Conservation (phyloP, 768 basidiomycete genomes). For the Termitomyces sp. region DNA sequence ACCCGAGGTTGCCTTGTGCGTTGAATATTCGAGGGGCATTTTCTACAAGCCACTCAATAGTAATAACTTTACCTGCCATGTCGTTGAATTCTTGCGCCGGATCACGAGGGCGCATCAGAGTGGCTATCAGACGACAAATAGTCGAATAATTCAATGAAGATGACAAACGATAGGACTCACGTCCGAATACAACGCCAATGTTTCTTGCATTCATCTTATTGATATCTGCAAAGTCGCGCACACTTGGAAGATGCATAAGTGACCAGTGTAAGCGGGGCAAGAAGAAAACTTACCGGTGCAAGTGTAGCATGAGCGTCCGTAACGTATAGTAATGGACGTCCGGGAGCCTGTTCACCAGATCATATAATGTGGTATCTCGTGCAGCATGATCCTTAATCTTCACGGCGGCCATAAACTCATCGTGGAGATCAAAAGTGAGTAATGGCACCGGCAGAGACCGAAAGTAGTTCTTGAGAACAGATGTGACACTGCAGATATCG, state of each 20-base stretch:
- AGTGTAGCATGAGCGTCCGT: slow-evolving; percentile 76
- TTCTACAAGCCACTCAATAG: slow-evolving; percentile 93
- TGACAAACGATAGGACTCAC: slow-evolving; percentile 48
- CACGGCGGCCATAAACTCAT: slow-evolving; percentile 78
- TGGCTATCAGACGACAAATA: slow-evolving; percentile 51
- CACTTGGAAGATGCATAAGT: slow-evolving; percentile 31
- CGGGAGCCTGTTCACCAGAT: slow-evolving; percentile 74
- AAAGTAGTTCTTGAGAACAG: slow-evolving; percentile 96
- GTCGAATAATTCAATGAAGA: background rate
- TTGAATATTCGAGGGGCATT: slow-evolving; percentile 62
- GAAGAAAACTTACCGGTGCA: slow-evolving; percentile 61
- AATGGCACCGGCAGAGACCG: slow-evolving; percentile 87
- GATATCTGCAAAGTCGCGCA: slow-evolving; percentile 58
- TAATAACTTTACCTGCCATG: slow-evolving; percentile 94
- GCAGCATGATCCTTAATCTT: slow-evolving; percentile 56
- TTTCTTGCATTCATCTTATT: slow-evolving; percentile 97
- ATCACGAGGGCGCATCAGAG: slow-evolving; percentile 87
- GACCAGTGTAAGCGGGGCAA: background rate
- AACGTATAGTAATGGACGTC: slow-evolving; percentile 86
- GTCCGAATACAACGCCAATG: slow-evolving; percentile 96
- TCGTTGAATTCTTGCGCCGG: slow-evolving; percentile 89
- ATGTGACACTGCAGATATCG: slow-evolving; percentile 95
- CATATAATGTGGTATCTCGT: slow-evolving; percentile 57
- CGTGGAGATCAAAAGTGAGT: slow-evolving; percentile 86
- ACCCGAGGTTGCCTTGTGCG: slow-evolving; percentile 7